Evolutionary conservation across 2,329 filamentous ascomycete genomes (phyloP), one percentile per base, ranked within the genome.

Genomic region (Didymosphaeria variabile): DNA sequence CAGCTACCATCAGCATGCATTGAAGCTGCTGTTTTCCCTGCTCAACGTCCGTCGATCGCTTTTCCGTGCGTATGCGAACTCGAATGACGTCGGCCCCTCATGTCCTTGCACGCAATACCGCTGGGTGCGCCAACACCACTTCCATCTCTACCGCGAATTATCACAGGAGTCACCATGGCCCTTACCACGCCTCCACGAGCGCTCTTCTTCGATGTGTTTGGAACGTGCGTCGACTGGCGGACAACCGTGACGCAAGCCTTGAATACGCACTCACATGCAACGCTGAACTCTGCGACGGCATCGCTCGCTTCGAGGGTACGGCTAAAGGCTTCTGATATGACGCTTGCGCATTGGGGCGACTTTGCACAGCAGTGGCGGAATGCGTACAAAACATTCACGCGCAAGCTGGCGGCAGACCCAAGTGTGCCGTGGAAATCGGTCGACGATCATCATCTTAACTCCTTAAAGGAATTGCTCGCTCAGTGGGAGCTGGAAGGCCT

Each of bases 211-310:
- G 91, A 93, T 79, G 86, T 93, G 69, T 93, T 94, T 76, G 91
- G 91, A 46, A 95, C 92, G 1, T 87, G 90, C 64, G 91, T 95
- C 49, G 85, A 94, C 81, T 94, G 91, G 91, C 89, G 91, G 59
- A 82, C 82, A 42, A 87, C 88, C 1, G 87, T 95, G 21, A 86
- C 84, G 15, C 79, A 83, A 9, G 86, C 87, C 57, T 84, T 95
- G 51, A 74, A 79, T 26, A 72, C 81, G 12, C 82, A 83, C 42
- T 84, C 87, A 15, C 75, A 77, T 61, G 67, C 69, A 2, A 80
- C 81, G 2, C 81, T 88, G 49, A 83, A 83, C 34, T 79, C 83
- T 17, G 68, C 80, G 42, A 76, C 79, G 38, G 72, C 76, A 57
- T 79, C 80, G 15, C 74, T 89, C 6, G 71, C 86, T 0, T 79